These are phyloP conservation scores for Acanthamoeba royreba DNA, from an alignment of 208 protist genomes.

Conservation along the genomic window DNA sequence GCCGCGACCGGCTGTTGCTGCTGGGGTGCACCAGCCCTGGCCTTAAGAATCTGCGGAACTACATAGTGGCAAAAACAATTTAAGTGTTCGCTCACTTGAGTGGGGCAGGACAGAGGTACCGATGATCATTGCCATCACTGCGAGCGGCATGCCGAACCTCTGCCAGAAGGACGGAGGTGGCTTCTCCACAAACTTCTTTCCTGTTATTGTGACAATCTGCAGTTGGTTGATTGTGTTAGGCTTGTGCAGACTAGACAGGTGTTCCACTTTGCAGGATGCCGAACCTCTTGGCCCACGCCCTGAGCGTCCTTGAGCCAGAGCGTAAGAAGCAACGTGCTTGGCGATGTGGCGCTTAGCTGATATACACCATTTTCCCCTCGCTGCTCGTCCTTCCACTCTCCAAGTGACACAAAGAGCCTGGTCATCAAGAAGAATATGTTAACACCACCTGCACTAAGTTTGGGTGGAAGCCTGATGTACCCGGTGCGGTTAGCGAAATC, in stretches of 20 bases:
- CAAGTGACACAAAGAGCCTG: background rate
- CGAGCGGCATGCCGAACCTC: background rate
- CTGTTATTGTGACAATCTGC: background rate
- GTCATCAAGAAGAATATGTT: too few relatives aligned
- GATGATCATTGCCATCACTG: background rate
- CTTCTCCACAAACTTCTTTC: background rate
- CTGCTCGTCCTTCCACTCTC: background rate
- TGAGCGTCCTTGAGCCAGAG: background rate
- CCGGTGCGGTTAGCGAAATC: background rate
- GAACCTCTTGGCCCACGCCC: background rate
- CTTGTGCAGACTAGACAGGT: background rate
- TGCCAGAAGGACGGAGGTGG: background rate
- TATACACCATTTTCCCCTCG: background rate
- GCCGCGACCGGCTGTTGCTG: background rate
- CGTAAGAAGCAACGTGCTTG: background rate
- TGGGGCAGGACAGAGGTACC: background rate
- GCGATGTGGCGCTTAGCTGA: background rate
- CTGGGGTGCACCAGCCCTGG: background rate
- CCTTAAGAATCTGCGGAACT: background rate
- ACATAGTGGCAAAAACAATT: too few relatives aligned
- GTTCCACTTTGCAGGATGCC: background rate
- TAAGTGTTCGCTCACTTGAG: background rate
- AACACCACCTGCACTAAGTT: too few relatives aligned
- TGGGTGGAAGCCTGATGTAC: too few relatives aligned
- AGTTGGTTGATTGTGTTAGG: background rate